These are phyloP conservation scores for Fonticula alba DNA, from an alignment of 78 protist species.

Conservation along the genomic window DNA sequence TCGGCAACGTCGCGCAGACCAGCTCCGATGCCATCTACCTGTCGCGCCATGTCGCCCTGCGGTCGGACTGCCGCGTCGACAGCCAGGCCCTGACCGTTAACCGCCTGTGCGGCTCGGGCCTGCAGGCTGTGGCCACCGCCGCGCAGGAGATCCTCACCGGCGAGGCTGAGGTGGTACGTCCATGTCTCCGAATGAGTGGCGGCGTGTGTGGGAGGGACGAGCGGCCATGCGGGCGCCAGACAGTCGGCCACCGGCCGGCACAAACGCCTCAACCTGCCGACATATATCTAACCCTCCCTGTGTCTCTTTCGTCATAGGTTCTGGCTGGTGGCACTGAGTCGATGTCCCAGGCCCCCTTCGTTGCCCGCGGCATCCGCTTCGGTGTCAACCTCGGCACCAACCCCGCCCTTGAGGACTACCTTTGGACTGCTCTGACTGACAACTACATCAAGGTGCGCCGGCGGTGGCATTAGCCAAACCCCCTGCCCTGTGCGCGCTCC, in stretches of 20 bases:
- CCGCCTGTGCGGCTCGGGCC: constrained; percentile 57
- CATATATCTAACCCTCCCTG: no score
- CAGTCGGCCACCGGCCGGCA: no score
- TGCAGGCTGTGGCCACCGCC: constrained; percentile 29
- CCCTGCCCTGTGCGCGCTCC: no score
- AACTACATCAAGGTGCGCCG: constrained; percentile 1
- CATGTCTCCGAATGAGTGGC: no score
- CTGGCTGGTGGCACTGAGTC: constrained; percentile 37
- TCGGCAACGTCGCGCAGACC: constrained; percentile 32
- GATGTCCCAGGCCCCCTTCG: constrained; percentile 40
- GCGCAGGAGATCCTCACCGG: constrained; percentile 30
- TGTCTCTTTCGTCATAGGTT: no score
- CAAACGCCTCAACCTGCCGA: no score
- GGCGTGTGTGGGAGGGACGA: no score
- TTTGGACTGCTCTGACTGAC: constrained; percentile 46
- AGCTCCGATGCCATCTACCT: constrained; percentile 31
- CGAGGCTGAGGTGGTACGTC: constrained; percentile 20
- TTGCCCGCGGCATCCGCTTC: constrained; percentile 15
- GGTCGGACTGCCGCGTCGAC: constrained; percentile 12
- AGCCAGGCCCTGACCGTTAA: constrained; percentile 35
- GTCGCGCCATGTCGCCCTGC: constrained; percentile 36
- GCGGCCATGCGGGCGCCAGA: no score
- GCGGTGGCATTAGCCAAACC: neutral
- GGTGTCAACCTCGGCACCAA: constrained; percentile 36
- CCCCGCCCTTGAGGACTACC: constrained; percentile 26